Evolutionary conservation across 2,329 filamentous ascomycete genomes (phyloP), one percentile per base, ranked within the genome.

Genomic region (Endocalyx cinctus): DNA sequence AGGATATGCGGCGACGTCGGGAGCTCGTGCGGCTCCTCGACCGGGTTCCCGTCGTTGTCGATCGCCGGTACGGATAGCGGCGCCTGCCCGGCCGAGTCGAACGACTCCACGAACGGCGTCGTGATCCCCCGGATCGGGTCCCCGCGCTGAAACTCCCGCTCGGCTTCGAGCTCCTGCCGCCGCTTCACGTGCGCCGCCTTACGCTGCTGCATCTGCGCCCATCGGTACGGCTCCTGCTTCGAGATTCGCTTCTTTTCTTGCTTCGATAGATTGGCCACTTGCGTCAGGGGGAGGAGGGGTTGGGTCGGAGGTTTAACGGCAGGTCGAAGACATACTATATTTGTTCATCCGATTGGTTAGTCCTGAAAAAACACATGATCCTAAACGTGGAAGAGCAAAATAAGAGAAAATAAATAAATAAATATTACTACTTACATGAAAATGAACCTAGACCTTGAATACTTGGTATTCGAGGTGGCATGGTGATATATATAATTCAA

Each of bases 91-190:
- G 73, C 80, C 8, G 73, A 76, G 54, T 87, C 82, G 49, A 95
- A 80, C 4, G 87, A 89, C 62, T 87, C 74, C 50, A 95, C 66
- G 55, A 95, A 96, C 18, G 88, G 77, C 12, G 92, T 96, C 23
- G 74, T 63, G 39, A 81, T 71, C 54, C 90, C 92, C 49, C 82
- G 75, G 43, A 98, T 70, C 1, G 88, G 85, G 59, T 94, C 77
- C 31, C 90, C 90, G 45, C 82, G 70, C 28, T 71, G 70, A 29
- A 70, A 70, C 38, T 77, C 69, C 38, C 86, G 79, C 54, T 80
- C 69, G 43, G 77, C 66, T 39, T 77, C 61, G 35, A 97, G 73
- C 42, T 79, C 78, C 42, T 77, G 70, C 51, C 83, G 87, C 32
- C 87, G 79, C 52, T 83, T 76, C 28, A 90, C 59, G 55, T 95